Percentiles rank a stretch among this genome's conserved stretches.
phyloP scores from a whole-genome alignment of 2,329 filamentous ascomycete species.

The Epicoccum sorghinum region DNA sequence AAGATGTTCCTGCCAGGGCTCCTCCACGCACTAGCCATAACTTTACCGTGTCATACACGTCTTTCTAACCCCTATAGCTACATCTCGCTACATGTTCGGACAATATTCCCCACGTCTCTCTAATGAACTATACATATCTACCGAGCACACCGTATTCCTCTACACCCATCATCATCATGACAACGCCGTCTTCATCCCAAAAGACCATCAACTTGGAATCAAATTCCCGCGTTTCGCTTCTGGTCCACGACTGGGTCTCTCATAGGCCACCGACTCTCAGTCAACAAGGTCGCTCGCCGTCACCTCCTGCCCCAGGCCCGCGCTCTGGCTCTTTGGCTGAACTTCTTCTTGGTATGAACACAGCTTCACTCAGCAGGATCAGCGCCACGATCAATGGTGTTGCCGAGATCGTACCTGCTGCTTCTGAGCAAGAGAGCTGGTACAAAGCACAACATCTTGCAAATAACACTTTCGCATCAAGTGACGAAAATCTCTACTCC shows the following conservation, averaged over 20 bases:
- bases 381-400: constrained; percentile 92
- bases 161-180: constrained; percentile 80
- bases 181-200: constrained; percentile 77
- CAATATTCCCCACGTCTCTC: constrained; percentile 85
- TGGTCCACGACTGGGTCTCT: constrained; percentile 99
- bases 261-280: constrained; percentile 81
- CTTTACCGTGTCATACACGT: background rate
- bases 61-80: constrained; percentile 63
- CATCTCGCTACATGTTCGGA: constrained; percentile 90
- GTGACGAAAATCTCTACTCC: constrained; percentile 34
- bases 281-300: constrained; percentile 60
- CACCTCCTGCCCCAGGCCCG: constrained; percentile 59
- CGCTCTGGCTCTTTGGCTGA: constrained; percentile 76
- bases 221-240: constrained; percentile 86
- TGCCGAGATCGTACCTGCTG: constrained; percentile 73
- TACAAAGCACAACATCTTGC: constrained; percentile 84
- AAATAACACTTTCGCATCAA: constrained; percentile 81
- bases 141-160: constrained; percentile 72
- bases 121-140: constrained; percentile 99
- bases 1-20: background rate
- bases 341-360: constrained; percentile 89
- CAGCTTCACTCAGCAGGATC: constrained; percentile 83
- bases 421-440: constrained; percentile 82
- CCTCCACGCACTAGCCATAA: background rate
- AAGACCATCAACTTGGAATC: constrained; percentile 81